These are phyloP conservation scores for Plasmopara muralis DNA, from an alignment of 352 stramenopile species.

Conservation along the genomic window DNA sequence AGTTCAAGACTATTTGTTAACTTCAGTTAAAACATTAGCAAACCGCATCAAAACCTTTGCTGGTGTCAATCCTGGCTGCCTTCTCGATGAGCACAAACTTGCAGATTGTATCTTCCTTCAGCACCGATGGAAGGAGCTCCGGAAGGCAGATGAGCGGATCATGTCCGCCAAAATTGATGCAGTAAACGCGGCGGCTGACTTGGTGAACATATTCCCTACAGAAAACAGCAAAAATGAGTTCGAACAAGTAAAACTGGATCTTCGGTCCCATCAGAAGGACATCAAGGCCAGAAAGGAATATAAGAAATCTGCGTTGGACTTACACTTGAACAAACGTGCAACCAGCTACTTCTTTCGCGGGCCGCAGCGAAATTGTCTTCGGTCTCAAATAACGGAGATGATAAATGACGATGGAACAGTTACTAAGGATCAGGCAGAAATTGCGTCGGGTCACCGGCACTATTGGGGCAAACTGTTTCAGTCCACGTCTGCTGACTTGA, in stretches of 20 bases:
- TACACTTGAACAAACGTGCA: slow-evolving; percentile 6
- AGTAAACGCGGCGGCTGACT: slow-evolving; percentile 3
- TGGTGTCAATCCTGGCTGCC: slow-evolving; percentile 6
- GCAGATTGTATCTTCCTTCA: slow-evolving; percentile 10
- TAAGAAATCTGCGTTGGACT: slow-evolving; percentile 12
- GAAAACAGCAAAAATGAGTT: neutral
- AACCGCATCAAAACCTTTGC: slow-evolving; percentile 4
- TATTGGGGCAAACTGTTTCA: too few relatives aligned
- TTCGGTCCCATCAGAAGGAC: neutral
- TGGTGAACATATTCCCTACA: neutral
- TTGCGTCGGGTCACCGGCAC: neutral
- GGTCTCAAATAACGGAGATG: slow-evolving; percentile 3
- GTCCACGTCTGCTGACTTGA: too few relatives aligned
- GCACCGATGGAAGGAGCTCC: slow-evolving; percentile 2
- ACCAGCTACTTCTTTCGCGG: slow-evolving; percentile 12
- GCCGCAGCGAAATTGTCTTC: slow-evolving; percentile 4
- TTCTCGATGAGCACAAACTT: slow-evolving; percentile 14
- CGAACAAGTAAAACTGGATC: neutral
- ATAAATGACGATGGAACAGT: slow-evolving; percentile 2
- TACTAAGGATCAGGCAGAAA: slow-evolving; percentile 3
- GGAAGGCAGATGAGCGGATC: neutral
- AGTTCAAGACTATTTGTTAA: neutral
- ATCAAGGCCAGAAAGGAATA: slow-evolving; percentile 6
- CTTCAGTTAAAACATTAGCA: slow-evolving; percentile 1
- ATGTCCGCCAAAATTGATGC: too few relatives aligned